Evolutionary conservation across 257 asterid genomes (phyloP).

Genomic region (Solanum ahanhuiri): DNA sequence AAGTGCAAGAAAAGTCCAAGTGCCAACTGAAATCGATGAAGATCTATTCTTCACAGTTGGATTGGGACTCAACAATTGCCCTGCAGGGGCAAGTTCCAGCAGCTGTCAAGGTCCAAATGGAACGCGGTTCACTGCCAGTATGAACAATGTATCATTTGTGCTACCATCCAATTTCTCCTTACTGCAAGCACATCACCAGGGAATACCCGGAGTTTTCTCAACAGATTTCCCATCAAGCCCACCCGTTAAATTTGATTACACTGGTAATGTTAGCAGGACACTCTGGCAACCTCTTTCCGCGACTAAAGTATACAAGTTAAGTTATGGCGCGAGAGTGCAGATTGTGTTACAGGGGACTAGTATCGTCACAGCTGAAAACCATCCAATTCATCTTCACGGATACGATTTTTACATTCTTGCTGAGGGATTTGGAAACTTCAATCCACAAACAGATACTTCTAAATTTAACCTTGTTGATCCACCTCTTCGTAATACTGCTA

Average conservation of each 20-base stretch:
- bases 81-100: constrained; percentile 30
- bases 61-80: constrained; percentile 62
- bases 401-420: constrained; percentile 73
- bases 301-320: constrained; percentile 51
- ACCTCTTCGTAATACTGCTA: constrained; percentile 67
- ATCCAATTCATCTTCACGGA: constrained; percentile 94
- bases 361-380: constrained; percentile 70
- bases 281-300: constrained; percentile 66
- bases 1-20: constrained; percentile 40
- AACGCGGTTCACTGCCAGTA: constrained; percentile 77
- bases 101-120: constrained; percentile 89
- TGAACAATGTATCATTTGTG: constrained; percentile 78
- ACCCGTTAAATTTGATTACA: constrained; percentile 55
- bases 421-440: constrained; percentile 85
- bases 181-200: constrained; percentile 68
- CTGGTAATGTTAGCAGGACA: constrained; percentile 76
- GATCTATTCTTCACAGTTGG: constrained; percentile 69
- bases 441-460: constrained; percentile 41
- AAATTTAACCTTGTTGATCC: constrained; percentile 80
- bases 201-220: constrained; percentile 74
- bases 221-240: constrained; percentile 70
- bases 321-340: constrained; percentile 65
- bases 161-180: constrained; percentile 70
- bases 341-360: constrained; percentile 81
- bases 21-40: constrained; percentile 72